Conservation (phyloP, 345 rosid species). For the Turritis glabra region DNA sequence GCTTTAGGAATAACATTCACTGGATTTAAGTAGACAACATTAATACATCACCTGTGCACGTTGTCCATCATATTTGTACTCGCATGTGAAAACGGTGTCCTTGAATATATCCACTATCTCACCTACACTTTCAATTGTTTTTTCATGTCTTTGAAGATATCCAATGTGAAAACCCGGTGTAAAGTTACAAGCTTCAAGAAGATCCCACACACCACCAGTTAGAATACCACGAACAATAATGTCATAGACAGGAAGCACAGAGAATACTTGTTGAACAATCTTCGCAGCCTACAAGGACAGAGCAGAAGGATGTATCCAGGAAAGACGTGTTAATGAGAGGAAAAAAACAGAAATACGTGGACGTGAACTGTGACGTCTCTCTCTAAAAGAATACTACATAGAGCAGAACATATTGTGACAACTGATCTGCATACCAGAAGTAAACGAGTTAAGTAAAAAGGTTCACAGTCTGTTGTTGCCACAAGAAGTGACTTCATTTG, state of each 20-base stretch:
- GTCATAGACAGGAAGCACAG: slow-evolving; percentile 87
- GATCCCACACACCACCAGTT: slow-evolving; percentile 76
- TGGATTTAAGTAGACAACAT: too few relatives aligned
- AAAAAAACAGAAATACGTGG: too few relatives aligned
- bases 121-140: slow-evolving; percentile 76
- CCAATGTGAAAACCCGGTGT: slow-evolving; percentile 73
- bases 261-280: slow-evolving; percentile 79
- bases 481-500: slow-evolving; percentile 87
- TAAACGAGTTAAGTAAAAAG: slow-evolving; percentile 78
- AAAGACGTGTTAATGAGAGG: too few relatives aligned
- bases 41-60: too few relatives aligned
- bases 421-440: too few relatives aligned
- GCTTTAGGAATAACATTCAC: too few relatives aligned
- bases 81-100: slow-evolving; percentile 71
- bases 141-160: too few relatives aligned
- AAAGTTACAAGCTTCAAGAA: slow-evolving; percentile 65
- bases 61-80: slow-evolving; percentile 96
- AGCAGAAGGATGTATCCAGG: too few relatives aligned
- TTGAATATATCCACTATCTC: slow-evolving; percentile 76
- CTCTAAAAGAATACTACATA: too few relatives aligned
- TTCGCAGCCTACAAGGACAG: slow-evolving; percentile 95
- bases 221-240: slow-evolving; percentile 79
- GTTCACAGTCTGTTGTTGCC: slow-evolving; percentile 92
- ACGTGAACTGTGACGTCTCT: too few relatives aligned
- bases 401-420: too few relatives aligned